Evolutionary conservation across 371 early-diverging fungal genomes (phyloP), one percentile per base, ranked within the genome.

Genomic region (Syncephalastrum sp.): DNA sequence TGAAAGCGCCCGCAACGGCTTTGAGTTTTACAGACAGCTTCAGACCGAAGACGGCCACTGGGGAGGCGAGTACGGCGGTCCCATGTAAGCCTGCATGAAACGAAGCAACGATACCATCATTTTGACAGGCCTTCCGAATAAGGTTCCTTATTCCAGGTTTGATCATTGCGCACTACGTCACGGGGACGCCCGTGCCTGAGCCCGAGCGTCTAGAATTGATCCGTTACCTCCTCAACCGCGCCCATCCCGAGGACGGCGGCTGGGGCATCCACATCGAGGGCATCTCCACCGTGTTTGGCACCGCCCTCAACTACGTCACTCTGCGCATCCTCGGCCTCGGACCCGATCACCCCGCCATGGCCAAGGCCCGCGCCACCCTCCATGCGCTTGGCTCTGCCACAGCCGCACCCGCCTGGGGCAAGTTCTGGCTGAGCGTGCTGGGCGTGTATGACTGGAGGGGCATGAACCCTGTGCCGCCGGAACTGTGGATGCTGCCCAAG

Each of bases 211-310:
- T 82, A 4, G 98, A 97, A 79, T 72, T 97, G 54, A 88, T 92
- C 47, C 87, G 95, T 29, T 98, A 97, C 72, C 65, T 98, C 42
- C 72, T 90, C 42, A 90, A 90, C 69, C 76, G 83, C 54, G 95
- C 94, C 0, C 68, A 91, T 64, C 59, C 76, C 23, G 87, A 83
- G 38, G 95, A 97, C 59, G 98, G 98, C 27, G 97, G 98, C 16
- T 98, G 97, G 97, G 97, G 97, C 59, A 91, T 91, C 51, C 98
- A 98, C 68, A 92, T 92, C 54, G 97, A 95, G 75, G 88, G 93
- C 46, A 82, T 83, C 17, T 94, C 96, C 10, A 95, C 97, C 3
- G 92, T 91, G 1, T 97, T 97, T 75, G 96, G 98, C 51, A 97
- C 98, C 0, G 87, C 91, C 0, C 72, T 97, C 54, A 98, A 97